phyloP scores from a whole-genome alignment of 805 yeast species.

The Myxozyma neotropica region DNA sequence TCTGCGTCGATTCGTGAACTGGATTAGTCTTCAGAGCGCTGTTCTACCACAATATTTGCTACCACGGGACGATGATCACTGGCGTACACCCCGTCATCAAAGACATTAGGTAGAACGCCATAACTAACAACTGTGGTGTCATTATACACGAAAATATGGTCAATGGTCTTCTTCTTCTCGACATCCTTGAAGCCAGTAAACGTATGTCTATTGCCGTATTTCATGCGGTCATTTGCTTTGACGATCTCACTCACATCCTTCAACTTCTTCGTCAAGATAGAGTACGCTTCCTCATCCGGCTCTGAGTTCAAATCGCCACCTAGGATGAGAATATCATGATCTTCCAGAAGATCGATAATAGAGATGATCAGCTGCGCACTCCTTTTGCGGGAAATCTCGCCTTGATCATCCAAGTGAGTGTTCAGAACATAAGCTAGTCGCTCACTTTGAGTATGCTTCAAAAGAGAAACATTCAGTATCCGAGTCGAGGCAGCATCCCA shows the following conservation, averaged over 20 bases:
- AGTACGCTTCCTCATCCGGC: slow-evolving; percentile 49
- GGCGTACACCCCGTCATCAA: slow-evolving; percentile 23
- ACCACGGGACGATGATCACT: slow-evolving; percentile 32
- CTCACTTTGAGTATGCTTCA: slow-evolving; percentile 38
- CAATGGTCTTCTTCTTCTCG: slow-evolving; percentile 41
- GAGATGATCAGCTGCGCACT: slow-evolving; percentile 50
- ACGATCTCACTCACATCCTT: slow-evolving; percentile 44
- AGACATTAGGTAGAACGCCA: slow-evolving; percentile 20
- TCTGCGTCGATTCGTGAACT: not conserved
- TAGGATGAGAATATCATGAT: slow-evolving; percentile 47
- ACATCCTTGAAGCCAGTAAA: slow-evolving; percentile 53
- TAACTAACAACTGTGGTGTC: not conserved
- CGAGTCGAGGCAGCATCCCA: slow-evolving; percentile 54
- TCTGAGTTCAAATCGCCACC: slow-evolving; percentile 62
- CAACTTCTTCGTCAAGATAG: slow-evolving; percentile 45
- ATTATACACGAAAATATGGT: slow-evolving; percentile 44
- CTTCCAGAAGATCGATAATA: slow-evolving; percentile 41
- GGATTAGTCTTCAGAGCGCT: not conserved
- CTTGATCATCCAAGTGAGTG: slow-evolving; percentile 56
- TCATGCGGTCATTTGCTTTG: slow-evolving; percentile 36
- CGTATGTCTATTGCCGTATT: slow-evolving; percentile 51
- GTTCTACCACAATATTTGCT: slow-evolving; percentile 12
- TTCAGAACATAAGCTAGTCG: slow-evolving; percentile 45
- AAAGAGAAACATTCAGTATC: slow-evolving; percentile 45
- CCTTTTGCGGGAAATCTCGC: slow-evolving; percentile 50